Base-by-base conservation (phyloP, 2,329 filamentous ascomycete genomes). In the Colletotrichum lindemuthianum region DNA sequence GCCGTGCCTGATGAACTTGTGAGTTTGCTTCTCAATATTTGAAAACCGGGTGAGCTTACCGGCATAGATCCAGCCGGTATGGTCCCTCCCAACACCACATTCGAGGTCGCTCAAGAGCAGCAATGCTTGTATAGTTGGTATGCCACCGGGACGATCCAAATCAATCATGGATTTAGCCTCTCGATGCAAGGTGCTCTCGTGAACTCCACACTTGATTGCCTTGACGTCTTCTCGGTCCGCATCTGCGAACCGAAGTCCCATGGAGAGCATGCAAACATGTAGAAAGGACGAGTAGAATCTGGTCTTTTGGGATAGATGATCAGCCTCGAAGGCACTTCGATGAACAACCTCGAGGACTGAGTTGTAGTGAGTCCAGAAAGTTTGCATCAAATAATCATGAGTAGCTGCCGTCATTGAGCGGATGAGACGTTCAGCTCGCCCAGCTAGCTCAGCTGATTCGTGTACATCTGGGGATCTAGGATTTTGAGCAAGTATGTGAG, bases 131-230 rank as follows among this genome's bases (percentile, higher is more conserved):
- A 86, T 82, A 24, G 79, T 82, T 5, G 84, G 79, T 36, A 86
- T 81, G 0, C 83, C 83, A 11, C 82, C 82, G 1, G 83, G 82
- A 5, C 79, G 73, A 69, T 86, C 84, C 40, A 86, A 72, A 63
- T 86, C 82, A 16, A 86, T 73, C 82, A 86, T 82, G 50, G 81
- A 79, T 69, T 85, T 86, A 53, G 84, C 82, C 70, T 86, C 84
- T 36, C 81, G 72, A 63, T 86, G 84, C 16, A 86, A 72, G 0
- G 80, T 82, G 68, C 83, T 85, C 70, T 86, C 83, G 67, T 81
- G 77, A 40, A 76, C 77, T 4, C 78, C 79, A 1, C 85, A 60
- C 1, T 78, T 74, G 24, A 86, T 79, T 57, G 75, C 78, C 65
- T 78, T 78, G 61, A 86, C 81, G 65, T 86, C 84, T 2, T 79